Evolutionary conservation across 1,284 basidiomycete genomes (phyloP), one percentile per base, ranked within the genome.

Genomic region (Microbotryum scabiosae): DNA sequence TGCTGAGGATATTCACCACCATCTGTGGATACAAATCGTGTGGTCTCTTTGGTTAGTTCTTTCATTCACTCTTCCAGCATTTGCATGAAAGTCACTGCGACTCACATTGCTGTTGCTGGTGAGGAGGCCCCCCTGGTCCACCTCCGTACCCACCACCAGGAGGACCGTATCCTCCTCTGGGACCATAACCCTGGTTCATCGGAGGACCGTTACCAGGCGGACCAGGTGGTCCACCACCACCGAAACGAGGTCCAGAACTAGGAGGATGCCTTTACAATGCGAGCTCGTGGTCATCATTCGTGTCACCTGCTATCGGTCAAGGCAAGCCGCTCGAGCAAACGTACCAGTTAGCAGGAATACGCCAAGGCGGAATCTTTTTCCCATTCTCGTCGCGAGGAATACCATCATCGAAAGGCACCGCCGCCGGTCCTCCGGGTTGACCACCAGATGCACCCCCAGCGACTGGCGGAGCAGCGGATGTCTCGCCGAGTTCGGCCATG

Each of bases 401-500:
- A 8, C 43, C 62, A 12, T 58, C 53, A 43, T 69, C 53, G 25
- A n/a, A 48, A 18, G 51, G 54, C 12, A 54, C 53, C 30, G 59
- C 61, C 16, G 60, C 61, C 20, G 56, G 57, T 8, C 57, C 64
- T 20, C 59, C 64, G 2, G 54, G 56, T 6, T 57, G 63, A 12
- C 58, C 61, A 4, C 51, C 62, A 7, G 59, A 58, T 16, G 48
- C 36, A 36, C 51, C 64, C 23, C 63, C 57, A 8, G 67, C 70
- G 20, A 69, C 72, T 43, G 73, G 73, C 2, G 72, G 68, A 1
- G 71, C 70, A 56, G 79, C 79, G 51, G 80, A 79, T 49, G 72
- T 72, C 78, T 99, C 96, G 60, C 96, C 96, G 43, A 99, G 82
- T 78, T 99, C 96, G 46, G 90, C 93, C 94, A 99, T 96, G 67